Evolutionary conservation across 495 filamentous ascomycete genomes (phyloP).

Genomic region (Penicillium bovifimosum): DNA sequence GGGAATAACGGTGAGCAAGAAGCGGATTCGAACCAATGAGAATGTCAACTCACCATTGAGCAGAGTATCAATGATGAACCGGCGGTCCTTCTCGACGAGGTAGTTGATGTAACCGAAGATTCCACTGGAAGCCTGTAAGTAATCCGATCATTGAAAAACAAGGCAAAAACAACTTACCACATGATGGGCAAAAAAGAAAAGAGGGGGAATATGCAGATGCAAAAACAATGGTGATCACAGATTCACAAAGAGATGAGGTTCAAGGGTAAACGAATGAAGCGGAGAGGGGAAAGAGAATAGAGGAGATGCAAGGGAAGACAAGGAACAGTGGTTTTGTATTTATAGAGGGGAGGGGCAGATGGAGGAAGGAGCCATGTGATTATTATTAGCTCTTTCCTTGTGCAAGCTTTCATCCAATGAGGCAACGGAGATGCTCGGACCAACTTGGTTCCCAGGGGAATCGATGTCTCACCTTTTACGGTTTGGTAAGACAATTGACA

Average conservation of each 20-base stretch:
- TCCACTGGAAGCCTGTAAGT: constrained; percentile 55
- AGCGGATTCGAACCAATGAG: neutral
- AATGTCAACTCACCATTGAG: constrained; percentile 69
- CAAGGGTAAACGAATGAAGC: constrained; percentile 1
- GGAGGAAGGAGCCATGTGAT: constrained; percentile 18
- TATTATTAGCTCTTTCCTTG: constrained; percentile 10
- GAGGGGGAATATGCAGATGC: neutral
- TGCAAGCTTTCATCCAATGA: constrained; percentile 4
- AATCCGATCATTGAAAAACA: neutral
- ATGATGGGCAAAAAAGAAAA: constrained; percentile 21
- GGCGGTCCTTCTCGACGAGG: constrained; percentile 89
- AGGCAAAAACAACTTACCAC: constrained; percentile 28
- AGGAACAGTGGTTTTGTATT: constrained; percentile 21
- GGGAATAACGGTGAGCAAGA: constrained; percentile 4
- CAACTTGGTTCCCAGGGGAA: constrained; percentile 6
- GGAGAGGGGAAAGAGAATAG: neutral
- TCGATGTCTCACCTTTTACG: constrained; percentile 6
- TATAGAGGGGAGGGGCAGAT: constrained; percentile 18
- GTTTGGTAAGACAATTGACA: neutral
- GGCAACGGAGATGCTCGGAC: neutral
- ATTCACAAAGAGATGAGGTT: neutral
- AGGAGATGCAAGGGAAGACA: neutral
- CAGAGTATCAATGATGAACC: constrained; percentile 88
- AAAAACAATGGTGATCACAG: constrained; percentile 1
- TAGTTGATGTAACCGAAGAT: constrained; percentile 98